Base-by-base conservation (phyloP, 352 stramenopile genomes). In the Globisporangium ultimum region DNA sequence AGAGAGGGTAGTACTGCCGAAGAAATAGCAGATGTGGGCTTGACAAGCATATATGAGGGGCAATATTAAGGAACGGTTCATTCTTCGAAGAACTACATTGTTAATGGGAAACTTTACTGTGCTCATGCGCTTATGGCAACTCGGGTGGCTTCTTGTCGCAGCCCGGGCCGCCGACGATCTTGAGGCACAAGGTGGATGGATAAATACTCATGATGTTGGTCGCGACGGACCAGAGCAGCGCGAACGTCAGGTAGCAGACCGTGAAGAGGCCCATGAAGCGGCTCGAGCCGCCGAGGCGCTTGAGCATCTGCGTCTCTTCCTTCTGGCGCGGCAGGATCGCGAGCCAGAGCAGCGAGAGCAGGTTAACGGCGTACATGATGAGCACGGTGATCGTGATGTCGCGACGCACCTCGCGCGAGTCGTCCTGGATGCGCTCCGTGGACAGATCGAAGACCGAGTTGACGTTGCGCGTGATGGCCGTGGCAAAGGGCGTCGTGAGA, bases 181-280 rank as follows among this genome's bases (percentile, higher is more conserved):
- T 66, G 17, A 83, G 69, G 53, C 80, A 89, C 21, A 68, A 24
- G 1, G 80, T 90, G 21, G 60, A 66, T 18, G 72, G 67, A 59
- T 79, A 88, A 49, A 87, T 86, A 38, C 73, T 72, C 67, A 89
- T 64, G 48, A 89, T 53, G 64, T 87, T 89, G 38, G 67, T 80
- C 53, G 70, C 64, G 50, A 89, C 66, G 7, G 78, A 79, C 62
- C 72, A 86, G 41, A 70, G 20, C 9, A 89, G 62, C n/a, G 78
- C 63, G 36, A 86, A 70, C n/a, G 61, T 17, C 24, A 84, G 48
- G 51, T 84, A 85, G 5, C 49, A 24, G 40, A 80, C 55, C 10
- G 75, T 84, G 55, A 80, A 46, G 20, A 66, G 46, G 17, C 71
- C 75, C 68, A 88, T 78, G n/a, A 80, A 61, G 48, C 69, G 70